Evolutionary conservation across 257 asterid species (phyloP), one percentile per base, ranked within the genome.

Genomic region (Leonotis leonurus): DNA sequence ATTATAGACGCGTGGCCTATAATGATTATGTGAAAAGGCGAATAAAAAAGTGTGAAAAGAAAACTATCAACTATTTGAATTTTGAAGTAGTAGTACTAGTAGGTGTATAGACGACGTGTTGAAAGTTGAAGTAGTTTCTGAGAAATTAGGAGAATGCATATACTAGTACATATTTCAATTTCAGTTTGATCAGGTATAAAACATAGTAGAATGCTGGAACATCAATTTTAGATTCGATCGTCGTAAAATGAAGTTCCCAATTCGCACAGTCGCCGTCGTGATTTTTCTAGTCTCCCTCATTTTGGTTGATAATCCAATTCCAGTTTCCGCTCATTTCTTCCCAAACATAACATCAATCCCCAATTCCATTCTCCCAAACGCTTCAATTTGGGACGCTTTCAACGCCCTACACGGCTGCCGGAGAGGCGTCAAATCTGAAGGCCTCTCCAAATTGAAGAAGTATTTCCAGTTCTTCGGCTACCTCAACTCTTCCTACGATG

Each of bases 391-490:
- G 96, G 83, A 75, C 12, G 78, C 60, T 6, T 89, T 85, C 70
- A 22, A 68, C 57, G 58, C 35, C 11, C 60, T 84, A 22, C 35
- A 55, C 41, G 95, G 94, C 41, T 87, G 95, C 74, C 81, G 26
- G 39, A 58, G 60, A 40, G 97, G 95, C 41, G 67, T 76, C 9
- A 76, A 78, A 2, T 56, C 70, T 2, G 63, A 66, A 14, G 95
- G 95, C 0, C 27, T 90, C 10, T 46, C 75, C 8, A 73, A 66
- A 17, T 68, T 90, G 72, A 90, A 90, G 65, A 68, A 75, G 26
- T 90, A 90, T 51, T 85, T 87, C 64, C 88, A 81, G 21, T 69
- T 46, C 1, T 90, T 90, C 51, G 97, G 96, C 25, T 90, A 87
- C 72, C 75, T 79, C n/a, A 69, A 73, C 62, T n/a, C 41, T 0